Conservation (phyloP, 78 protist genomes). For the Anaeramoeba flamelloides region DNA sequence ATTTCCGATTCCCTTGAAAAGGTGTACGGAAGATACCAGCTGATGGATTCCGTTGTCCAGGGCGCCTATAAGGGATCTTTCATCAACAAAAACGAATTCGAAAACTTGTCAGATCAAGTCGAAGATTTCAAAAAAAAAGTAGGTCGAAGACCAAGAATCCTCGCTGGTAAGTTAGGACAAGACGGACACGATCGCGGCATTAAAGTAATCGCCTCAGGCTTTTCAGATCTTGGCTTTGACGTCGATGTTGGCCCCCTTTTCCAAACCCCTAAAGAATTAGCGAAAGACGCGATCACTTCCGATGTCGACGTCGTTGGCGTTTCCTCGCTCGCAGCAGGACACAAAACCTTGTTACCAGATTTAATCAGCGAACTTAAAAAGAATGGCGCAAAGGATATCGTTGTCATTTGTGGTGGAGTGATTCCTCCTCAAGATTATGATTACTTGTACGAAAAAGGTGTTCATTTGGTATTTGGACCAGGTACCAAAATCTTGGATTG, state of each 20-base stretch:
- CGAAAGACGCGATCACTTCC: conserved; percentile 69
- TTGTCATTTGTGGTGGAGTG: conserved; percentile 38
- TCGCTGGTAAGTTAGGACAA: conserved; percentile 84
- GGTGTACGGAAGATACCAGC: conserved; percentile 28
- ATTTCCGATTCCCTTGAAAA: conserved; percentile 69
- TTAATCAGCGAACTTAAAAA: conserved; percentile 39
- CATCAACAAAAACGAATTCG: conserved; percentile 18
- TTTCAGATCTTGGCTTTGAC: conserved; percentile 90
- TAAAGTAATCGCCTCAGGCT: conserved; percentile 83
- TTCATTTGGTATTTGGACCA: conserved; percentile 72
- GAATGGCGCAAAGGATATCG: conserved; percentile 34
- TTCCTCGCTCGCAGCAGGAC: conserved; percentile 84
- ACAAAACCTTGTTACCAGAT: conserved; percentile 76
- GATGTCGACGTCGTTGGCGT: conserved; percentile 92
- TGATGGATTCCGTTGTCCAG: background rate
- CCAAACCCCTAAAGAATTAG: conserved; percentile 67
- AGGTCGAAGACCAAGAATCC: conserved; percentile 80
- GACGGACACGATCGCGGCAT: conserved; percentile 98
- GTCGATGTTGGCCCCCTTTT: conserved; percentile 83
- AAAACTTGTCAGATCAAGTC: conserved; percentile 13
- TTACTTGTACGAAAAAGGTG: conserved; percentile 64
- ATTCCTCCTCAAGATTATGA: conserved; percentile 60
- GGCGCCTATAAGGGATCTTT: background rate
- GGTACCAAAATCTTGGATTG: conserved; percentile 46
- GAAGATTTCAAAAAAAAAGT: conserved; percentile 31